A percentile compares a stretch with the other conserved stretches of the same genome.
These are phyloP conservation scores for Lichtheimia ornata DNA, from an alignment of 371 early-diverging fungal species.

Conservation along the genomic window DNA sequence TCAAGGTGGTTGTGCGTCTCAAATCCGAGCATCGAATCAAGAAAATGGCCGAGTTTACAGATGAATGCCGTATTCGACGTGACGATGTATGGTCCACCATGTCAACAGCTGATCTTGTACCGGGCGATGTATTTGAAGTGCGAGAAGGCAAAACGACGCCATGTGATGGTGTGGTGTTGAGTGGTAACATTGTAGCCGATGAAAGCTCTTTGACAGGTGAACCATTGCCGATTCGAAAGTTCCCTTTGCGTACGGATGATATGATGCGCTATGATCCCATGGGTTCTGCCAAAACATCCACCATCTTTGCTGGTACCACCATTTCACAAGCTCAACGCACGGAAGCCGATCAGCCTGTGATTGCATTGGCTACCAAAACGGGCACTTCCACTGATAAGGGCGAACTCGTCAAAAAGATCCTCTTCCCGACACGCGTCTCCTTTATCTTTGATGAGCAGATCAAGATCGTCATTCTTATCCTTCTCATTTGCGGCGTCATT, in stretches of 20 bases:
- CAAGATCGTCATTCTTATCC: conserved; percentile 65
- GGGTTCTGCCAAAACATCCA: conserved; percentile 54
- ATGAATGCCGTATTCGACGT: conserved; percentile 51
- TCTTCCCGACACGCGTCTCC: conserved; percentile 63
- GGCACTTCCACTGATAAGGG: conserved; percentile 80
- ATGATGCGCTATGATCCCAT: conserved; percentile 33
- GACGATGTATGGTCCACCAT: conserved; percentile 58
- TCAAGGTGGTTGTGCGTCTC: conserved; percentile 69
- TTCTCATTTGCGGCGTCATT: conserved; percentile 59
- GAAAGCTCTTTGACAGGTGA: conserved; percentile 75
- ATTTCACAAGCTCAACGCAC: conserved; percentile 47
- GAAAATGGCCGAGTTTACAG: conserved; percentile 65
- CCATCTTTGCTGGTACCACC: conserved; percentile 55
- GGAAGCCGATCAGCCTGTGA: conserved; percentile 34
- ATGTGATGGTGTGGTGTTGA: conserved; percentile 70
- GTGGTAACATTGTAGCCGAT: conserved; percentile 72
- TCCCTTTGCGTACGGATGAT: conserved; percentile 44
- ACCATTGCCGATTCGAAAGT: conserved; percentile 64
- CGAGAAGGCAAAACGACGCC: conserved; percentile 55
- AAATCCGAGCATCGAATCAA: conserved; percentile 68
- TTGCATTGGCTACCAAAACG: conserved; percentile 69
- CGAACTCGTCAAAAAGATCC: conserved; percentile 72
- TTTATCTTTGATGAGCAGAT: conserved; percentile 73
- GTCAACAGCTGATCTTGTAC: conserved; percentile 62
- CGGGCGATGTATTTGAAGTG: conserved; percentile 76